phyloP scores from a whole-genome alignment of 2,329 filamentous ascomycete genomes.

The Aspergillus phoenicis region DNA sequence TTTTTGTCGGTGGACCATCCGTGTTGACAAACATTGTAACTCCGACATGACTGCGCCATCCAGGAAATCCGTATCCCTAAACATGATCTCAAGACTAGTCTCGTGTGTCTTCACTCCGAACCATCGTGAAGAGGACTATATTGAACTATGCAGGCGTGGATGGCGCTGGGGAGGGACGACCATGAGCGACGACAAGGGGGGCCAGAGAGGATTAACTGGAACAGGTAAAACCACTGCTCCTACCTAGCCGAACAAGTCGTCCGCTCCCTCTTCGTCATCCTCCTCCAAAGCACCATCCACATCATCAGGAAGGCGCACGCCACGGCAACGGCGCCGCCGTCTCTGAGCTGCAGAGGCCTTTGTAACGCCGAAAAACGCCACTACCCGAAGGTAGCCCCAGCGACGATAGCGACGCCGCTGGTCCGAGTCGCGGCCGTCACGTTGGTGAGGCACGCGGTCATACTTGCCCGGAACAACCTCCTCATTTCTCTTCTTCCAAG shows the following conservation, averaged over 20 bases:
- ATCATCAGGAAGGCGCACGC: constrained; percentile 51
- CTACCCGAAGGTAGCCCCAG: constrained; percentile 37
- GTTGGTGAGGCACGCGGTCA: constrained; percentile 40
- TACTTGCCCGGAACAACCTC: constrained; percentile 56
- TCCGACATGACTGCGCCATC: constrained; percentile 23
- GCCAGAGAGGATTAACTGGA: constrained; percentile 4
- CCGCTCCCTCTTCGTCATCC: constrained; percentile 51
- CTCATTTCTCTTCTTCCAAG: constrained; percentile 82
- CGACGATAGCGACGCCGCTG: constrained; percentile 37
- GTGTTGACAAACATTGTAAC: constrained; percentile 24
- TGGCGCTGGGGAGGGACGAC: constrained; percentile 14
- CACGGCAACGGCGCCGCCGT: constrained; percentile 32
- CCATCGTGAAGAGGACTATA: constrained; percentile 14
- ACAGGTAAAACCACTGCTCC: constrained; percentile 15
- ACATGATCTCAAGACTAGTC: constrained; percentile 10
- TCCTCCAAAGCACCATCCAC: constrained; percentile 63
- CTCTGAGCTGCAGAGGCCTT: constrained; percentile 36
- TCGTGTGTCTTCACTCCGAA: constrained; percentile 13
- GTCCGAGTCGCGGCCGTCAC: constrained; percentile 41
- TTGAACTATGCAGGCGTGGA: constrained; percentile 7
- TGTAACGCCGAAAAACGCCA: constrained; percentile 48
- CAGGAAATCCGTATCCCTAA: constrained; percentile 19
- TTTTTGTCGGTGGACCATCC: constrained; percentile 15
- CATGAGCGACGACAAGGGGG: constrained; percentile 20
- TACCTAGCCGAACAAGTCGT: constrained; percentile 45